Conservation (phyloP, 352 stramenopile species). For the Saprolegnia diclina region DNA sequence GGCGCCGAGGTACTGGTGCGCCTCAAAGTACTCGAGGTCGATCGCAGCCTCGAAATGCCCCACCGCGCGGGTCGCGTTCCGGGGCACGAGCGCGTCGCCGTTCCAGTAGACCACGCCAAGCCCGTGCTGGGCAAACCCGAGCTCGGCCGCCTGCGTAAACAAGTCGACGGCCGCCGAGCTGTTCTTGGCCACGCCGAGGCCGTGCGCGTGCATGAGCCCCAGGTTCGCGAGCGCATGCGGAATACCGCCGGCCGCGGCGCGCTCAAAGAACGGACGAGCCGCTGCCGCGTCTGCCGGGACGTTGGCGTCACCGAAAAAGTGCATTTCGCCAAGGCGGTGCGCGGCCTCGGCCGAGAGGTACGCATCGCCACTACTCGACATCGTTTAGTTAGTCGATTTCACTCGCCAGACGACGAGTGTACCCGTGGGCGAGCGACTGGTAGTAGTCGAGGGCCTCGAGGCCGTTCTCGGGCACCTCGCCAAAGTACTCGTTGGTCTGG, state of each 20-base stretch:
- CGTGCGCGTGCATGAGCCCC: slow-evolving; percentile 62
- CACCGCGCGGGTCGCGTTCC: slow-evolving; percentile 56
- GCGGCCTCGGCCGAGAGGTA: slow-evolving; percentile 36
- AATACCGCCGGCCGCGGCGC: slow-evolving; percentile 59
- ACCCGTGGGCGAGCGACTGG: slow-evolving; percentile 46
- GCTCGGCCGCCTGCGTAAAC: slow-evolving; percentile 50
- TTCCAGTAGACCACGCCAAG: slow-evolving; percentile 59
- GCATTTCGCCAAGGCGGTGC: slow-evolving; percentile 58
- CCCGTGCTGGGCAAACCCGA: slow-evolving; percentile 57
- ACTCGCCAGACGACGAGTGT: slow-evolving; percentile 38
- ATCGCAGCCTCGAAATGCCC: slow-evolving; percentile 57
- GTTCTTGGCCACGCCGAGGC: slow-evolving; percentile 52
- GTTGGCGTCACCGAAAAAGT: slow-evolving; percentile 67
- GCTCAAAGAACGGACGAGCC: slow-evolving; percentile 56
- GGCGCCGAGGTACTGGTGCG: slow-evolving; percentile 61
- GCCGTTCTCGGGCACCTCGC: slow-evolving; percentile 33
- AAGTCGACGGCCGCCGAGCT: slow-evolving; percentile 54
- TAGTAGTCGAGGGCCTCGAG: slow-evolving; percentile 61
- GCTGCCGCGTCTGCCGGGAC: slow-evolving; percentile 42
- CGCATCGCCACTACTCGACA: neutral
- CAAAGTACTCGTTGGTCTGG: neutral
- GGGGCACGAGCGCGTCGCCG: slow-evolving; percentile 38
- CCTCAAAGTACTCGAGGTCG: slow-evolving; percentile 49
- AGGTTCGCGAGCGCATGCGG: slow-evolving; percentile 61
- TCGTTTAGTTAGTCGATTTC: slow-evolving; percentile 31